phyloP scores from a whole-genome alignment of 2,329 filamentous ascomycete species.

The Aspergillus awamori region DNA sequence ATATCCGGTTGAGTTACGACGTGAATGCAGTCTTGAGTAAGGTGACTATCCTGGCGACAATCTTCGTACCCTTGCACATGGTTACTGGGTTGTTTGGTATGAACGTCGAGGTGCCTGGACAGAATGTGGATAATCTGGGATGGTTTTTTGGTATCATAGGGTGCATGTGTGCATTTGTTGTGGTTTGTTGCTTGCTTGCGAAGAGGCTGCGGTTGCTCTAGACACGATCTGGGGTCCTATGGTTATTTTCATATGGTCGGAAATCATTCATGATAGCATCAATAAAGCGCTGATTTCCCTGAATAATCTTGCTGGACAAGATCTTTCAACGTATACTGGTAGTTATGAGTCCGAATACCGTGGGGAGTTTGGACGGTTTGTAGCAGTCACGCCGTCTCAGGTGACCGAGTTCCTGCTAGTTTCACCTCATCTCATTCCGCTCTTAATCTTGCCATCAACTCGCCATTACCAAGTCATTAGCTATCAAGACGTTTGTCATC shows the following conservation, averaged over 20 bases:
- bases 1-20: conserved; percentile 79
- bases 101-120: conserved; percentile 52
- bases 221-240: background rate
- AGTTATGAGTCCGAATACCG: too few relatives aligned
- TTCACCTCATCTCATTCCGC: background rate
- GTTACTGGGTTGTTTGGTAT: conserved; percentile 65
- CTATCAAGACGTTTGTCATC: background rate
- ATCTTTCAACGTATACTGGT: too few relatives aligned
- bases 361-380: too few relatives aligned
- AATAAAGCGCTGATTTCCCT: too few relatives aligned
- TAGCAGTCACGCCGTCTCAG: background rate
- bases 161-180: conserved; percentile 44
- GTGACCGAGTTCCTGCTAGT: background rate
- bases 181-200: conserved; percentile 37
- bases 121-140: conserved; percentile 33
- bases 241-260: too few relatives aligned
- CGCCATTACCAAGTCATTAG: background rate
- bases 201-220: conserved; percentile 40
- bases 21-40: conserved; percentile 88
- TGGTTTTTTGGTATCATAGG: conserved; percentile 55
- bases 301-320: too few relatives aligned
- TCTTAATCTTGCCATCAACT: background rate
- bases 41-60: conserved; percentile 88
- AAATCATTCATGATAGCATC: too few relatives aligned
- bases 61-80: conserved; percentile 90